Evolutionary conservation across 176 grass and related monocot genomes (phyloP), one percentile per base, ranked within the genome.

Genomic region (Luzula sylvatica): DNA sequence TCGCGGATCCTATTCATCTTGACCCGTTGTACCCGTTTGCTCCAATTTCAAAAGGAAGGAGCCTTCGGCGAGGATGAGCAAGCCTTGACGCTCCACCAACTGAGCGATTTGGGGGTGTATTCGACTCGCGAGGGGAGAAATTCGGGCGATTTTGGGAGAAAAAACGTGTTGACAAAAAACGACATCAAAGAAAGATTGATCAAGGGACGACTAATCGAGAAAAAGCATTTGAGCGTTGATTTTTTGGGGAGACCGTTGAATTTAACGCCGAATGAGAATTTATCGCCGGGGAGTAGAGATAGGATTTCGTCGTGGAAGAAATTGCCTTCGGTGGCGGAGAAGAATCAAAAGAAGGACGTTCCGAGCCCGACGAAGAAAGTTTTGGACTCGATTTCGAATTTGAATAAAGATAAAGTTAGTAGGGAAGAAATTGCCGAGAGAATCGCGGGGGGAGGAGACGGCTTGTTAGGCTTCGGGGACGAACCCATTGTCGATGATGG

Each of bases 271-370:
- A n/a, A n/a, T n/a, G n/a, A n/a, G n/a, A n/a, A n/a, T n/a, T n/a
- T 72, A 43, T 67, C 85, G n/a, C 76, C 76, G 1, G 48, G 56
- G 8, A 71, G 51, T 20, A 80, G 73, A n/a, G n/a, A n/a, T 65
- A 82, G 67, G 78, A 98, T 98, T 3, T 64, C 92, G 9, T 89
- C 84, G 0, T 98, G 92, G 92, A 98, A 98, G 68, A 98, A 98
- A 75, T 71, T 96, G 18, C 85, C n/a, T n/a, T n/a, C n/a, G n/a
- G n/a, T n/a, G n/a, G n/a, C 86, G 21, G 80, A 85, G 84, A 96
- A 86, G 71, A 82, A 52, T 52, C 74, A n/a, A n/a, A n/a, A 28
- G 15, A 76, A 42, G 24, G 46, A 71, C 12, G 71, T 72, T 40
- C 9, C 9, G 20, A 50, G 61, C 26, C 63, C 69, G 0, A 47